A percentile compares a stretch with the other conserved stretches of the same genome.
Conservation (phyloP, 805 yeast genomes). For the Vanderwaltozyma yarrowii region DNA sequence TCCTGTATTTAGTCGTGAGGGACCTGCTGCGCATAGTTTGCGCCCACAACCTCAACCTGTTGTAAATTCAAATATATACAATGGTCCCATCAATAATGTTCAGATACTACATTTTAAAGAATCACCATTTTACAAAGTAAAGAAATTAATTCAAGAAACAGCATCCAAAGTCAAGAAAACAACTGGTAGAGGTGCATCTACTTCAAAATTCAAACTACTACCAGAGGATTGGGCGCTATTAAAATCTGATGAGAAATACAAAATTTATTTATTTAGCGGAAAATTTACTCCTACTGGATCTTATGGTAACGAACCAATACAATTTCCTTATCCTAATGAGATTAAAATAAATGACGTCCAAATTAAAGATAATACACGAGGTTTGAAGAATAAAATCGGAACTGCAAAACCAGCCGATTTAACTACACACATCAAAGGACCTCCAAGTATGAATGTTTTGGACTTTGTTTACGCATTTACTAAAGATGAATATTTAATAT, state of each 20-base stretch:
- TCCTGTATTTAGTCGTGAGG: slow-evolving; percentile 8
- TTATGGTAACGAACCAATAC: slow-evolving; percentile 48
- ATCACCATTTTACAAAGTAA: slow-evolving; percentile 46
- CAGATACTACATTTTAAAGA: too few species aligned
- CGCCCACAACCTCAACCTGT: too few species aligned
- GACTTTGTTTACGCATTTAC: slow-evolving; percentile 52
- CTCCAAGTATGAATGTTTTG: slow-evolving; percentile 33
- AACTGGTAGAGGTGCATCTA: slow-evolving; percentile 37
- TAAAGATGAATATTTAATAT: slow-evolving; percentile 38
- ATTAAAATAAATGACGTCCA: slow-evolving; percentile 45
- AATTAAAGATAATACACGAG: slow-evolving; percentile 50
- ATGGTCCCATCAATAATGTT: too few species aligned
- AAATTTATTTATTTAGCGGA: slow-evolving; percentile 48
- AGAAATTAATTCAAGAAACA: slow-evolving; percentile 40
- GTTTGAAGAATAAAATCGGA: slow-evolving; percentile 67
- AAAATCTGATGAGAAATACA: slow-evolving; percentile 21
- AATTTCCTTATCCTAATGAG: slow-evolving; percentile 64
- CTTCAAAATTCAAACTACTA: slow-evolving; percentile 34
- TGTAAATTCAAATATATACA: too few species aligned
- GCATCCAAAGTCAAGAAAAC: slow-evolving; percentile 28
- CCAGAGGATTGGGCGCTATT: slow-evolving; percentile 35
- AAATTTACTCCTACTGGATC: slow-evolving; percentile 19
- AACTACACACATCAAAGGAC: slow-evolving; percentile 36
- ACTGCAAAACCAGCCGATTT: slow-evolving; percentile 77
- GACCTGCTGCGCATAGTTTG: background rate